Conservation (phyloP, 73 alveolate species). For the Breviolum minutum region DNA sequence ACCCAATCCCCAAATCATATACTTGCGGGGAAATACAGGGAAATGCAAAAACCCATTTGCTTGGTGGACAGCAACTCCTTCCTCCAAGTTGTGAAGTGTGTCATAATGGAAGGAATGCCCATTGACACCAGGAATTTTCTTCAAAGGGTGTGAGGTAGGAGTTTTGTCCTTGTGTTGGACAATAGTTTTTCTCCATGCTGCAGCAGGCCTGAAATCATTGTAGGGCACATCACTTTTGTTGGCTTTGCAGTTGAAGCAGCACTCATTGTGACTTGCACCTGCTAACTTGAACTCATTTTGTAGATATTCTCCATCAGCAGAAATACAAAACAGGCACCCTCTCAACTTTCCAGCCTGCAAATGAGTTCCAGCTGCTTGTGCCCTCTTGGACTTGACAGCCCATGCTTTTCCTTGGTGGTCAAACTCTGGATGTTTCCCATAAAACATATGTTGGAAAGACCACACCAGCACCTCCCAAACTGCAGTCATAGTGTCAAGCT, state of each 20-base stretch:
- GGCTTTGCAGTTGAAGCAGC: constrained; percentile 28
- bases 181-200: no score
- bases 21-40: no score
- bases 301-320: constrained; percentile 1
- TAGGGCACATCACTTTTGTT: background rate
- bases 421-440: background rate
- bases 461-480: constrained; percentile 10
- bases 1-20: no score
- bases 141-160: no score
- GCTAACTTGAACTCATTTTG: background rate
- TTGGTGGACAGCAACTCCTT: background rate
- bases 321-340: no score
- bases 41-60: no score
- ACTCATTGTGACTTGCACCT: no score
- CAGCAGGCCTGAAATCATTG: no score
- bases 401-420: background rate
- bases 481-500: background rate
- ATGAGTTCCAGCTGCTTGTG: background rate
- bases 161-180: no score
- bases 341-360: background rate
- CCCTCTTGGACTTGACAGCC: background rate
- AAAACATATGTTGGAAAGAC: background rate
- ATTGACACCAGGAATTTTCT: no score
- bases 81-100: background rate
- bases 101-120: no score